phyloP scores from a whole-genome alignment of 1,284 basidiomycete species.

The Sporisorium sorghi region DNA sequence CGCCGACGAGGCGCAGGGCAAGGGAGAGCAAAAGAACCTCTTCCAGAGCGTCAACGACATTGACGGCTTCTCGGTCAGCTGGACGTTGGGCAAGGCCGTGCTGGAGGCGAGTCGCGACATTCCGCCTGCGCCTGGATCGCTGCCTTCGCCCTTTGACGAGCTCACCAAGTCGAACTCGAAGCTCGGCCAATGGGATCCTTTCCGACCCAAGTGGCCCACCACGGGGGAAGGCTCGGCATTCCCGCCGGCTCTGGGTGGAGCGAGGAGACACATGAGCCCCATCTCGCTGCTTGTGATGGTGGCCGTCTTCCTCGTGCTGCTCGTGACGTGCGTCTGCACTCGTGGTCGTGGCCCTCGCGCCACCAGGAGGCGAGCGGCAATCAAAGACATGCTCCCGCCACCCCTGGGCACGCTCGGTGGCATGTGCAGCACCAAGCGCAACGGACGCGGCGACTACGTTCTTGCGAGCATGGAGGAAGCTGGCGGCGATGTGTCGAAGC shows the following conservation, averaged over 20 bases:
- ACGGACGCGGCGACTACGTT: slow-evolving; percentile 57
- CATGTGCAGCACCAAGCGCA: slow-evolving; percentile 39
- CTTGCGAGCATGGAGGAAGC: slow-evolving; percentile 65
- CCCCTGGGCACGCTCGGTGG: slow-evolving; percentile 52
- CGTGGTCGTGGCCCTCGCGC: slow-evolving; percentile 52
- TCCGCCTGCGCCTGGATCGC: slow-evolving; percentile 47
- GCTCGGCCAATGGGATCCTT: slow-evolving; percentile 47
- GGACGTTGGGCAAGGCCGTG: slow-evolving; percentile 98
- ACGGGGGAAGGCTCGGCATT: slow-evolving; percentile 50
- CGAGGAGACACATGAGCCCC: slow-evolving; percentile 32
- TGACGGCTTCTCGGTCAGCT: slow-evolving; percentile 90
- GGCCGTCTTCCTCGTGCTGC: slow-evolving; percentile 41
- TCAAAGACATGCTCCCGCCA: slow-evolving; percentile 55
- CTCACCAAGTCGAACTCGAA: slow-evolving; percentile 40
- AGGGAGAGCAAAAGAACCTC: slow-evolving; percentile 69
- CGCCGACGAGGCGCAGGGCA: slow-evolving; percentile 58
- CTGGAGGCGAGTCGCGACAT: slow-evolving; percentile 83
- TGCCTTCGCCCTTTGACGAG: slow-evolving; percentile 46
- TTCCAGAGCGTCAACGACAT: slow-evolving; percentile 95
- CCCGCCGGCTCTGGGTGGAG: slow-evolving; percentile 35
- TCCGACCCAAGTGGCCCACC: slow-evolving; percentile 45
- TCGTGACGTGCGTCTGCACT: slow-evolving; percentile 51
- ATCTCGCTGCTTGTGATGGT: slow-evolving; percentile 40
- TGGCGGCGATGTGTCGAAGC: slow-evolving; percentile 23
- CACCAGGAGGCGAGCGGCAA: slow-evolving; percentile 37